phyloP scores from a whole-genome alignment of 352 stramenopile species.

The Hyphochytrium catenoides region DNA sequence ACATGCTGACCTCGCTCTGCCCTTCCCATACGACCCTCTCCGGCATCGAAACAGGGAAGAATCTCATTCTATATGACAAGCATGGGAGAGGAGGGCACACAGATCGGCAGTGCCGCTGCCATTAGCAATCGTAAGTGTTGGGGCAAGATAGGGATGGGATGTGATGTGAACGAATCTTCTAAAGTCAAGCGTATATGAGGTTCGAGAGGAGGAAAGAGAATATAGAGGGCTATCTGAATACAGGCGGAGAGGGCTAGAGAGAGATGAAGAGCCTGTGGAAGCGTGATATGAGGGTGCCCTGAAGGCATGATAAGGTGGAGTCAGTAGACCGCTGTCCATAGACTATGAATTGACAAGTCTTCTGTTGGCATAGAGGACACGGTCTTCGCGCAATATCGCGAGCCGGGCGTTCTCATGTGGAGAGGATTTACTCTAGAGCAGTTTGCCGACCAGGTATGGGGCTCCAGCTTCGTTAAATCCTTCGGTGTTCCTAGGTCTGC shows the following conservation, averaged over 20 bases:
- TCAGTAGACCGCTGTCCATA: slow-evolving; percentile 8
- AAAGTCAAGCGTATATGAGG: too few relatives aligned
- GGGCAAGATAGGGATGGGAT: not conserved
- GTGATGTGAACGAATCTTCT: too few relatives aligned
- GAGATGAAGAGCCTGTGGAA: too few relatives aligned
- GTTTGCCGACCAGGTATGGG: slow-evolving; percentile 74
- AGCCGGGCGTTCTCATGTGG: slow-evolving; percentile 93
- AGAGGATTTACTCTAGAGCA: slow-evolving; percentile 87
- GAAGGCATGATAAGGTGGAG: too few relatives aligned
- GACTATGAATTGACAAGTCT: not conserved
- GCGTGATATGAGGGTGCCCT: too few relatives aligned
- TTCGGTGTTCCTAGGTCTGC: not conserved
- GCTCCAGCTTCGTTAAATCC: slow-evolving; percentile 1
- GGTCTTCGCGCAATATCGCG: slow-evolving; percentile 93
- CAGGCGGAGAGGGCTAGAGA: too few relatives aligned
- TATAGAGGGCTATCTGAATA: too few relatives aligned
- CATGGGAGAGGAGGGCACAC: slow-evolving; percentile 80
- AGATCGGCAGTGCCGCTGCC: slow-evolving; percentile 78
- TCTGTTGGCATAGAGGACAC: slow-evolving; percentile 34
- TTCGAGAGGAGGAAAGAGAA: too few relatives aligned
- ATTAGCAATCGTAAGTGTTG: slow-evolving; percentile 28
- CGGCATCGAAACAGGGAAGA: slow-evolving; percentile 56
- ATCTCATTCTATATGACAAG: slow-evolving; percentile 94
- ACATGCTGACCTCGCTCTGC: not conserved
- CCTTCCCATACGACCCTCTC: too few relatives aligned